phyloP scores from a whole-genome alignment of 139 green algal species.

The Limnomonas spitsbergensis region DNA sequence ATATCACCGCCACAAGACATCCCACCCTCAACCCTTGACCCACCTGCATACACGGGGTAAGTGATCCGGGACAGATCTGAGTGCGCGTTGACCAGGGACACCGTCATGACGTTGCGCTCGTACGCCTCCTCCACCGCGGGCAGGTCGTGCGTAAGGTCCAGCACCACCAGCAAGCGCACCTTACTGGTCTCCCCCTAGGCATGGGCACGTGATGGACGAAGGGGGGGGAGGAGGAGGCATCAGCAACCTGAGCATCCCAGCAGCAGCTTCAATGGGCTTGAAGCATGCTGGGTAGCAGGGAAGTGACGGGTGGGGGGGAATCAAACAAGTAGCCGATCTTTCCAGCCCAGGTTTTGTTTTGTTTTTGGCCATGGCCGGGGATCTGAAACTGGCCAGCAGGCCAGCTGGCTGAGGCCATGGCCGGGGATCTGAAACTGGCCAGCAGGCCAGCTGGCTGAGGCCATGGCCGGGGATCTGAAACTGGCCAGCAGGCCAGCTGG shows the following conservation, averaged over 20 bases:
- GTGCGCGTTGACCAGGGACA: slow-evolving; percentile 41
- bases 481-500: no score
- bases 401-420: no score
- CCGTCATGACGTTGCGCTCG: slow-evolving; percentile 29
- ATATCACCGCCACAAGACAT: no score
- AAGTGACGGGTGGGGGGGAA: background rate
- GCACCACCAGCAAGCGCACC: slow-evolving; percentile 38
- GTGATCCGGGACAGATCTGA: slow-evolving; percentile 33
- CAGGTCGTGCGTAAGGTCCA: slow-evolving; percentile 37
- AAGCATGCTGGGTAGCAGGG: background rate
- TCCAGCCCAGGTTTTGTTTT: no score
- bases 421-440: no score
- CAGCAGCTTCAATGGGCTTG: background rate
- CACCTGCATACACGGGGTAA: slow-evolving; percentile 41
- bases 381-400: no score
- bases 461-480: no score
- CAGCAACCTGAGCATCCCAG: background rate
- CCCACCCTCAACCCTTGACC: background rate
- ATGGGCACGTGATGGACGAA: background rate
- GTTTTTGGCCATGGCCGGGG: no score
- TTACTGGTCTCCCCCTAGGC: background rate
- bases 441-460: no score
- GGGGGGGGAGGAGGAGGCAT: background rate
- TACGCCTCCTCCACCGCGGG: slow-evolving; percentile 1
- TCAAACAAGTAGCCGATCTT: no score